Percentiles rank a stretch among this genome's conserved stretches.
Conservation (phyloP, 495 filamentous ascomycete species). For the Xylaria curta region DNA sequence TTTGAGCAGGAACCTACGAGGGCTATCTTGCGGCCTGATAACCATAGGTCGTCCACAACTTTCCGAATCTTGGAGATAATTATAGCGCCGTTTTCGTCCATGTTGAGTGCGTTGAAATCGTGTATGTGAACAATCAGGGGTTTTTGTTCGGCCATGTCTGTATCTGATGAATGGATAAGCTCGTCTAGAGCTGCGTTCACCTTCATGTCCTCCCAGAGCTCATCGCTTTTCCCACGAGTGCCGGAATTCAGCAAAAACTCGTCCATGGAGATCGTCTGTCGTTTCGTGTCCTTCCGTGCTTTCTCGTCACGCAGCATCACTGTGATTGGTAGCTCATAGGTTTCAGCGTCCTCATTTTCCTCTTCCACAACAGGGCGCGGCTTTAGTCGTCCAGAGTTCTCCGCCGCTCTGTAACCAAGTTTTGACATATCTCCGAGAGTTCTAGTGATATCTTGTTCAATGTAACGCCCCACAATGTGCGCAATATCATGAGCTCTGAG, state of each 20-base stretch:
- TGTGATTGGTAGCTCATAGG: conserved; percentile 7
- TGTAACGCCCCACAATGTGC: conserved; percentile 73
- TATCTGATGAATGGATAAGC: conserved; percentile 42
- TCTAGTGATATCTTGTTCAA: conserved; percentile 65
- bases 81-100: conserved; percentile 62
- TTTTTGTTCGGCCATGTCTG: conserved; percentile 35
- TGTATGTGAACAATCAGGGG: conserved; percentile 74
- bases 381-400: conserved; percentile 46
- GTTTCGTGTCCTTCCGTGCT: conserved; percentile 30
- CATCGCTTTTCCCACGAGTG: conserved; percentile 38
- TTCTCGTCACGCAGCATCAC: conserved; percentile 30
- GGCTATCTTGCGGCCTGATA: conserved; percentile 70
- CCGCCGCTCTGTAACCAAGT: conserved; percentile 69
- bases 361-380: conserved; percentile 25
- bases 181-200: conserved; percentile 48
- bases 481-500: conserved; percentile 83
- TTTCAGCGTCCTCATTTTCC: conserved; percentile 17
- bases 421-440: conserved; percentile 53
- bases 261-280: conserved; percentile 34
- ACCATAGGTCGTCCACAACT: conserved; percentile 72
- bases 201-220: conserved; percentile 53
- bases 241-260: conserved; percentile 32
- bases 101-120: conserved; percentile 77
- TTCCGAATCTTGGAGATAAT: conserved; percentile 71
- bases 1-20: conserved; percentile 71